Base-by-base conservation (phyloP, 495 filamentous ascomycete species). In the Podospora pseudocomata region DNA sequence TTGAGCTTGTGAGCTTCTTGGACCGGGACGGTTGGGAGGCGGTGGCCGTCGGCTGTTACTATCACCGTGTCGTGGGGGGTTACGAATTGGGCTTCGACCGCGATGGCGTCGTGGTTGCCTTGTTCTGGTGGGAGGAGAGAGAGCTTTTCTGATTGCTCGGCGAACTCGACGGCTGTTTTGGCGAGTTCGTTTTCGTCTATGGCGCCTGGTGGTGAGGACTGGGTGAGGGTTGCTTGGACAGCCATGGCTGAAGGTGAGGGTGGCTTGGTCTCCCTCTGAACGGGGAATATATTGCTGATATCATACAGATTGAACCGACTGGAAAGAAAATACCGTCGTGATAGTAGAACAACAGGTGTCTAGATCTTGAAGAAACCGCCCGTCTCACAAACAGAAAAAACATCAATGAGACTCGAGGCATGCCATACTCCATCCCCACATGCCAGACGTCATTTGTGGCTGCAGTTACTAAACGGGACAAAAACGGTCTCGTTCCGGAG, bases 1-100 rank as follows among this genome's bases (percentile, higher is more conserved):
- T 93, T 93, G 55, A 92, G 81, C 75, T 88, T 88, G 63, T 84
- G 75, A 4, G 91, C 89, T 76, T 92, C 89, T 4, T 80, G 77
- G 0, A 90, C 70, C 3, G 89, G 89, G 2, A 91, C 87, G 0
- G 84, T 81, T 0, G 91, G 90, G 19, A 92, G 74, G 19, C 89
- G 80, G 65, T 83, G 82, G 18, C 89, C 89, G 74, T 89, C 84
- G 11, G 86, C 82, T 4, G 89, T 90, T 56, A 86, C 78, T 63
- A 92, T 85, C n/a, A 92, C 86, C 0, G 90, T 87, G 77, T 92
- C 90, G 60, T 87, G 84, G 0, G 87, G 80, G 2, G 90, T 92
- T 59, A 92, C 80, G 73, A 90, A 92, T 20, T 82, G 82, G 4
- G 90, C 89, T 67, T 89, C 80, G 20, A 90, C 80, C 3, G 90